Conservation (phyloP, 106 monocot genomes). For the Vanilla planifolia region DNA sequence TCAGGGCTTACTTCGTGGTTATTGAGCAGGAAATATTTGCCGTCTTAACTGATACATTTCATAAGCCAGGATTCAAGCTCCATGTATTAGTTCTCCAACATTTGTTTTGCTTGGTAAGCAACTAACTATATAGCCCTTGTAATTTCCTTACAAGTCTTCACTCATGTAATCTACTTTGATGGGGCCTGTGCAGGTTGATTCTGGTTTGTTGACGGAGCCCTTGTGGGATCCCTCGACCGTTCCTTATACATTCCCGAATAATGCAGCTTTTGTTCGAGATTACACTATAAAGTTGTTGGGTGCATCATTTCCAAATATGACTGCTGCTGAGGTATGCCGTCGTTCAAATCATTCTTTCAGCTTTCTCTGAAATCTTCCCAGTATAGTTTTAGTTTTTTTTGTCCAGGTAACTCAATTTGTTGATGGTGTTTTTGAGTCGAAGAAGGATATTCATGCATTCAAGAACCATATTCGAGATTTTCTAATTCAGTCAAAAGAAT, state of each 20-base stretch:
- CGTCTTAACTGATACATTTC: conserved; percentile 94
- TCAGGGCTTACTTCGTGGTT: conserved; percentile 81
- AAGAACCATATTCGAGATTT: conserved; percentile 94
- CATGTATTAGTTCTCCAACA: conserved; percentile 92
- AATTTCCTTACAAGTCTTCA: neutral
- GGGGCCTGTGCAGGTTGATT: conserved; percentile 52
- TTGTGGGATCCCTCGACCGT: conserved; percentile 89
- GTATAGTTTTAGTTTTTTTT: neutral
- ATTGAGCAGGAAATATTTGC: conserved; percentile 99
- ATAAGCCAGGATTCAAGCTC: conserved; percentile 97
- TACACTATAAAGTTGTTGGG: conserved; percentile 90
- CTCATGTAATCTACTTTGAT: neutral
- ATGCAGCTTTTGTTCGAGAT: conserved; percentile 78
- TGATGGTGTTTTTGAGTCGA: conserved; percentile 76
- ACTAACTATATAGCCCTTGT: neutral
- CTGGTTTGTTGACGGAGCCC: conserved; percentile 71
- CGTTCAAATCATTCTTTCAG: conserved; percentile 8
- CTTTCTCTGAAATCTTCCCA: no score
- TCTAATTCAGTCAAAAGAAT: conserved; percentile 96
- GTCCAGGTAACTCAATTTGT: conserved; percentile 87
- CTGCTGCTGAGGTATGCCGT: conserved; percentile 50
- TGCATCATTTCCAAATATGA: conserved; percentile 96
- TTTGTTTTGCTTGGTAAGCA: conserved; percentile 80
- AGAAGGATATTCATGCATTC: conserved; percentile 65
- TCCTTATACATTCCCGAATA: conserved; percentile 69